A percentile compares a stretch with the other conserved stretches of the same genome.
Conservation (phyloP, 1,284 basidiomycete genomes). For the Boletellus deceptivus region DNA sequence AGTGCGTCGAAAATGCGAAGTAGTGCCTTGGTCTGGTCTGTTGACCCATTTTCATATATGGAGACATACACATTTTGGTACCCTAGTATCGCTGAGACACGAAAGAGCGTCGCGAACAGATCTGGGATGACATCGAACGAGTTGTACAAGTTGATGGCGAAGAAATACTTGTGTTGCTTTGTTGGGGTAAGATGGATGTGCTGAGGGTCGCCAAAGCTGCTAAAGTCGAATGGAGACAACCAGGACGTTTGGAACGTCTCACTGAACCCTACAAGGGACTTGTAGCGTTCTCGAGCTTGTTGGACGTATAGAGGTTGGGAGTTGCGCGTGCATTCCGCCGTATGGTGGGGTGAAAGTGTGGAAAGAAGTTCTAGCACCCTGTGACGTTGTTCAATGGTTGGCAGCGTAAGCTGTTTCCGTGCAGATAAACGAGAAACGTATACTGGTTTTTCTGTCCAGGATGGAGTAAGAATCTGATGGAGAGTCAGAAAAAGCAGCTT, state of each 20-base stretch:
- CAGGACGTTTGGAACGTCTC: constrained; percentile 58
- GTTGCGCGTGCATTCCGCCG: constrained; percentile 82
- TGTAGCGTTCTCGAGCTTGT: constrained; percentile 83
- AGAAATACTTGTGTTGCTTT: constrained; percentile 91
- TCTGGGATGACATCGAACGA: constrained; percentile 98
- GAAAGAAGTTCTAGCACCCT: constrained; percentile 85
- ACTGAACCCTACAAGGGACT: constrained; percentile 76
- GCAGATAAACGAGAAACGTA: constrained; percentile 47
- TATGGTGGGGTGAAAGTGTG: constrained; percentile 85
- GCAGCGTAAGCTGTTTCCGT: constrained; percentile 62
- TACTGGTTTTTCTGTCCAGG: constrained; percentile 56
- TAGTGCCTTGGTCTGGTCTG: constrained; percentile 94
- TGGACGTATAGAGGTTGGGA: constrained; percentile 81
- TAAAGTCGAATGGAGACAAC: constrained; percentile 52
- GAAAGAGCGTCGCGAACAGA: constrained; percentile 93
- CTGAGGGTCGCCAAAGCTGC: constrained; percentile 45
- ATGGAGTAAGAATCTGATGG: constrained; percentile 28
- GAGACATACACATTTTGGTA: constrained; percentile 96
- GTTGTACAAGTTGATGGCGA: constrained; percentile 97
- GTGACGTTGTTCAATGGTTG: constrained; percentile 75
- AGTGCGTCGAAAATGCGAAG: constrained; percentile 91
- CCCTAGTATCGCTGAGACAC: constrained; percentile 83
- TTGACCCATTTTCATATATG: constrained; percentile 96
- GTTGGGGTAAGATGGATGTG: constrained; percentile 38
- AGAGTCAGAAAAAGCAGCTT: constrained; percentile 2